A percentile compares a stretch with the other conserved stretches of the same genome.
Conservation (phyloP, 768 basidiomycete genomes). For the Suillus discolor region DNA sequence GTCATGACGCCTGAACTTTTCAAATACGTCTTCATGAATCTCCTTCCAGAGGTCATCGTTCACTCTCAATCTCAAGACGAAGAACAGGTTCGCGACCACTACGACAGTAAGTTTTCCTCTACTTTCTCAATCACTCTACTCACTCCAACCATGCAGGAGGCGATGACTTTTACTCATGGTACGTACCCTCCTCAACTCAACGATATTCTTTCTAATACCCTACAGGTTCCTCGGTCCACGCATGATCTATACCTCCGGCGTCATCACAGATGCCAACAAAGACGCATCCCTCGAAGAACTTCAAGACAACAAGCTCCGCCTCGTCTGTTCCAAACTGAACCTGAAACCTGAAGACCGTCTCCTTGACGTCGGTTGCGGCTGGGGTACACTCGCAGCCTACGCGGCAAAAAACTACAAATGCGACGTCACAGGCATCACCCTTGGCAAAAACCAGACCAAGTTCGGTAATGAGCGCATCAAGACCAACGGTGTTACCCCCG, state of each 20-base stretch:
- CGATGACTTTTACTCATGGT: constrained; percentile 96
- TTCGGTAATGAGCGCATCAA: constrained; percentile 91
- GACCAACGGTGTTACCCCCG: constrained; percentile 69
- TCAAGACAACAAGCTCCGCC: constrained; percentile 96
- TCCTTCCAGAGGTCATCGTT: constrained; percentile 92
- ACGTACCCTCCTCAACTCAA: constrained; percentile 14
- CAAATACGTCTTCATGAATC: constrained; percentile 85
- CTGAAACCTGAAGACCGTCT: constrained; percentile 84
- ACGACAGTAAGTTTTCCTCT: constrained; percentile 68
- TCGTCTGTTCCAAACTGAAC: constrained; percentile 94
- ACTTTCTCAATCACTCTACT: constrained; percentile 5
- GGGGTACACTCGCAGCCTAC: constrained; percentile 94
- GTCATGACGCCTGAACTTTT: constrained; percentile 88
- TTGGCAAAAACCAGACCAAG: constrained; percentile 86
- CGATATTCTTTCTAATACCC: neutral
- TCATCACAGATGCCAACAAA: constrained; percentile 68
- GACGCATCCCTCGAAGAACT: constrained; percentile 89
- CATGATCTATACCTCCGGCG: constrained; percentile 97
- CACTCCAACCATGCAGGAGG: constrained; percentile 55
- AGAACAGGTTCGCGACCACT: constrained; percentile 94
- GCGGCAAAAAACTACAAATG: constrained; percentile 98
- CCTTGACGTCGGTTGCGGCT: constrained; percentile 90
- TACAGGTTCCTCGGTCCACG: constrained; percentile 93
- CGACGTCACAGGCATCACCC: constrained; percentile 94
- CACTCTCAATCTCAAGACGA: constrained; percentile 93